Percentiles rank a stretch among this genome's conserved stretches.
These are phyloP conservation scores for Blumeria graminis DNA, from an alignment of 2,329 filamentous ascomycete species.

Conservation along the genomic window DNA sequence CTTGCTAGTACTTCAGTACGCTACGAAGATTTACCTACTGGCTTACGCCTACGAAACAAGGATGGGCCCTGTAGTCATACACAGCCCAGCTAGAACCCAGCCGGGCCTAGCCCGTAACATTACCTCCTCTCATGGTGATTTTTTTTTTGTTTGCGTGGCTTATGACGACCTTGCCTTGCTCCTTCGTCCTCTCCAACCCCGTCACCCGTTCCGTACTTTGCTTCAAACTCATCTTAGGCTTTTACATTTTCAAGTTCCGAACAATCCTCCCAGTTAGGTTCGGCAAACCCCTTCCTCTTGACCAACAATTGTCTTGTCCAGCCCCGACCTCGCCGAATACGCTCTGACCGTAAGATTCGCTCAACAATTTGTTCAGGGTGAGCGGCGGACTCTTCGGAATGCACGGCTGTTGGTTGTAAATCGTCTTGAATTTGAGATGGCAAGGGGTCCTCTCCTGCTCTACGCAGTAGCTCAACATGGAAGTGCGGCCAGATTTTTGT, in stretches of 20 bases:
- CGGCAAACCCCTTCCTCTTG: neutral
- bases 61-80: too few relatives aligned
- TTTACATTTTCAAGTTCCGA: neutral
- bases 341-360: neutral
- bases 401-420: neutral
- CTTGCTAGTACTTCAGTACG: too few relatives aligned
- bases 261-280: neutral
- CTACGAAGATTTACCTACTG: too few relatives aligned
- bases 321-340: neutral
- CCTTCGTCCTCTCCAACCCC: neutral
- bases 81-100: too few relatives aligned
- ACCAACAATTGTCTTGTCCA: neutral
- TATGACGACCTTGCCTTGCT: neutral
- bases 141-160: too few relatives aligned
- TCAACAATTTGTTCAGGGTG: neutral
- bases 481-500: neutral
- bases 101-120: too few relatives aligned
- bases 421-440: neutral
- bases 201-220: neutral
- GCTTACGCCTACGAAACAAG: too few relatives aligned
- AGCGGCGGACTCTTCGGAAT: neutral
- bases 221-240: neutral
- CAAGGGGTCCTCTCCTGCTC: neutral
- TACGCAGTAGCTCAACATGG: neutral
- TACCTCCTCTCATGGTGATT: too few relatives aligned